phyloP scores from a whole-genome alignment of 1,284 basidiomycete species.

The Peniophora sp. region DNA sequence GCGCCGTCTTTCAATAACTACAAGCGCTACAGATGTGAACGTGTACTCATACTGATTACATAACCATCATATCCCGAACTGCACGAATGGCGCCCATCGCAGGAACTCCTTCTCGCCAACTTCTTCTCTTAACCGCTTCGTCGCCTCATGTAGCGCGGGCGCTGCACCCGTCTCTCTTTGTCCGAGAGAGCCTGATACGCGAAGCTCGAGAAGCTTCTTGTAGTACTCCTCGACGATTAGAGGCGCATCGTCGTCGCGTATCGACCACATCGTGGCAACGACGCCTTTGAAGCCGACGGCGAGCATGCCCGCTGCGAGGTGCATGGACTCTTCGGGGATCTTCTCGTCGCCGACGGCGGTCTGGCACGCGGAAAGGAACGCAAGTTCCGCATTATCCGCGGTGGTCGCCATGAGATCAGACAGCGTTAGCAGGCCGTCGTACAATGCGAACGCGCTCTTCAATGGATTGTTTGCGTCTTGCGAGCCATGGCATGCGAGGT shows the following conservation, averaged over 20 bases:
- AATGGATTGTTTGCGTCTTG: no score
- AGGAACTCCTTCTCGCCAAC: background rate
- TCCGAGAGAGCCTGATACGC: background rate
- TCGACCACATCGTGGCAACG: conserved; percentile 19
- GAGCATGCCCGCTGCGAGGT: conserved; percentile 17
- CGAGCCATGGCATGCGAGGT: no score
- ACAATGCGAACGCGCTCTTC: background rate
- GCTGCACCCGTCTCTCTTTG: background rate
- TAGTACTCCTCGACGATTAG: conserved; percentile 8
- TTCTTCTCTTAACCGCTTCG: background rate
- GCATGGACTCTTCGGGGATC: conserved; percentile 13
- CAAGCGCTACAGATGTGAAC: no score
- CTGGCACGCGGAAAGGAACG: background rate
- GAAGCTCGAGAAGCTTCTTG: background rate
- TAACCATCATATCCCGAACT: background rate
- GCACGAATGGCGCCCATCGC: background rate
- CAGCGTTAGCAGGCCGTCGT: background rate
- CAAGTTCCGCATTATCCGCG: background rate
- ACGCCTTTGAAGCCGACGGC: conserved; percentile 14
- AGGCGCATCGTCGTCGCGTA: conserved; percentile 9
- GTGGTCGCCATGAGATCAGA: background rate
- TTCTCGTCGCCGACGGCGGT: background rate
- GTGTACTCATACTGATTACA: no score
- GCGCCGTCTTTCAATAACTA: no score
- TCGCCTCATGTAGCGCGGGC: background rate